Percentiles rank a stretch among this genome's conserved stretches.
phyloP scores from a whole-genome alignment of 805 yeast species.

The Suhomyces pyralidae region DNA sequence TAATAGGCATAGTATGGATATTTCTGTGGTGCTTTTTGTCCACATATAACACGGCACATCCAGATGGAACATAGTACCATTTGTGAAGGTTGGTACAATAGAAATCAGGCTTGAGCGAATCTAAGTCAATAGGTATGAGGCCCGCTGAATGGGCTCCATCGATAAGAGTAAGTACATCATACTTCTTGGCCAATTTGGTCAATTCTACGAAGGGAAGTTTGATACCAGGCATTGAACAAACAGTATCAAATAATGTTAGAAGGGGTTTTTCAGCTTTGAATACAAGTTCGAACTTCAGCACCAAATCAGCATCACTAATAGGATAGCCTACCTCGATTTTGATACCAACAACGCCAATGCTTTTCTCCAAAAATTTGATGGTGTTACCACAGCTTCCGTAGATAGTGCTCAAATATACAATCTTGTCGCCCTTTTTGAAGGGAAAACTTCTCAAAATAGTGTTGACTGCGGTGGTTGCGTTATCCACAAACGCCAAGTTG shows the following conservation, averaged over 20 bases:
- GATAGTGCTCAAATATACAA: slow-evolving; percentile 47
- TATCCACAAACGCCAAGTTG: slow-evolving; percentile 51
- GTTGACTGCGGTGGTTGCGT: slow-evolving; percentile 62
- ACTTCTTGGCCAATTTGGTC: slow-evolving; percentile 42
- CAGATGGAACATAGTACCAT: slow-evolving; percentile 61
- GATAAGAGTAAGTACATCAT: slow-evolving; percentile 51
- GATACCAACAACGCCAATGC: slow-evolving; percentile 23
- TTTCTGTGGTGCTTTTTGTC: slow-evolving; percentile 46
- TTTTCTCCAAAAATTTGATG: slow-evolving; percentile 37
- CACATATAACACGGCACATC: slow-evolving; percentile 59
- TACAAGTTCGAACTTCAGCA: slow-evolving; percentile 20
- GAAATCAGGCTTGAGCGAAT: slow-evolving; percentile 53
- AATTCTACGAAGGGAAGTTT: slow-evolving; percentile 53
- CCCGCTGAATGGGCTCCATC: slow-evolving; percentile 79
- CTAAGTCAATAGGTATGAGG: slow-evolving; percentile 41
- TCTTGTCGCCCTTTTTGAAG: slow-evolving; percentile 48
- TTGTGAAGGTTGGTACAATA: slow-evolving; percentile 64
- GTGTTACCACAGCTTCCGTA: slow-evolving; percentile 58
- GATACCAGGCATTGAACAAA: slow-evolving; percentile 64
- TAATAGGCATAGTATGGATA: slow-evolving; percentile 58
- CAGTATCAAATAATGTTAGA: slow-evolving; percentile 53
- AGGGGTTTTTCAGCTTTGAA: slow-evolving; percentile 23
- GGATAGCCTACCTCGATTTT: slow-evolving; percentile 16
- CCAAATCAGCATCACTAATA: slow-evolving; percentile 17
- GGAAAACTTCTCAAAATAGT: slow-evolving; percentile 54